Conservation (phyloP, 2,329 filamentous ascomycete genomes). For the Penicillium sp. region DNA sequence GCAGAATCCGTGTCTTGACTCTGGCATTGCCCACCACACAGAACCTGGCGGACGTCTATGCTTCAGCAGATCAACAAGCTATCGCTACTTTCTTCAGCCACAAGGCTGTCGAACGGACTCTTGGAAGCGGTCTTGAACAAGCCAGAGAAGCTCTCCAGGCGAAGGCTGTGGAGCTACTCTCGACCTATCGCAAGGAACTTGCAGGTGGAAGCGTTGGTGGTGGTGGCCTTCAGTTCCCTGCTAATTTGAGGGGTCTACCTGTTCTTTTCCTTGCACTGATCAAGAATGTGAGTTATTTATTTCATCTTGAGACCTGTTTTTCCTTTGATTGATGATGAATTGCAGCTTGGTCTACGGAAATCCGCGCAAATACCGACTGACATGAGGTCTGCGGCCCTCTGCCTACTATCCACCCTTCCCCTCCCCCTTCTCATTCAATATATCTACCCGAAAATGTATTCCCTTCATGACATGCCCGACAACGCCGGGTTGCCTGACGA, state of each 20-base stretch:
- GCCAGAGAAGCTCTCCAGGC: constrained; percentile 88
- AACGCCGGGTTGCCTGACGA: constrained; percentile 84
- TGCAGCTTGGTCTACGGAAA: constrained; percentile 76
- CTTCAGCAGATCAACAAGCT: constrained; percentile 91
- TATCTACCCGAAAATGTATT: constrained; percentile 85
- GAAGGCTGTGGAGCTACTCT: constrained; percentile 89
- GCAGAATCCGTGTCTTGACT: constrained; percentile 92
- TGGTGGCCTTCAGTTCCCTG: constrained; percentile 88
- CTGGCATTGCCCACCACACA: constrained; percentile 91
- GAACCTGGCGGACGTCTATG: constrained; percentile 87
- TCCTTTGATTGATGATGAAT: constrained; percentile 29
- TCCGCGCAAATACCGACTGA: constrained; percentile 94
- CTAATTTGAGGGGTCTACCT: constrained; percentile 86
- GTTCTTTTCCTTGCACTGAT: constrained; percentile 91
- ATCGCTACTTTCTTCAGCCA: constrained; percentile 95
- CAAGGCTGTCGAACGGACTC: constrained; percentile 90
- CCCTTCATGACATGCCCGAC: constrained; percentile 94
- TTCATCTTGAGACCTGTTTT: neutral
- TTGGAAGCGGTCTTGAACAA: constrained; percentile 85
- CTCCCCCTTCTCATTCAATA: constrained; percentile 90
- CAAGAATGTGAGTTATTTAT: constrained; percentile 77
- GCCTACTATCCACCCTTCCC: constrained; percentile 90
- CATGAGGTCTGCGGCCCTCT: constrained; percentile 89
- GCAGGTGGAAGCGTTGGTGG: constrained; percentile 94
- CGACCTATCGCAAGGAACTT: constrained; percentile 96